A percentile compares a stretch with the other conserved stretches of the same genome.
Evolutionary conservation across 805 yeast species (phyloP).

Genomic region (Hanseniaspora pseudoguilliermondii): DNA sequence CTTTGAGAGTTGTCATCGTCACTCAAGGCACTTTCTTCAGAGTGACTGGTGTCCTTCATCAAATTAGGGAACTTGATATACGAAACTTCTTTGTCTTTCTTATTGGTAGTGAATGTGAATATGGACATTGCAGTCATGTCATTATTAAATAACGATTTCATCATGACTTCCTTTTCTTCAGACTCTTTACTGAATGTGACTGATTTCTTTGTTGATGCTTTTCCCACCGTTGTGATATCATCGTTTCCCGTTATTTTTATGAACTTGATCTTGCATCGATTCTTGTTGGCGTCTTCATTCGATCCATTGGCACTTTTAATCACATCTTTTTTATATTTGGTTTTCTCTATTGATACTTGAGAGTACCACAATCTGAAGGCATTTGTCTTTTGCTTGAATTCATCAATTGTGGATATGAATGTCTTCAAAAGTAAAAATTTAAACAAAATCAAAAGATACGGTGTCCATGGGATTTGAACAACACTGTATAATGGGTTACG

Average conservation of each 20-base stretch:
- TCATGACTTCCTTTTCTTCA: not conserved
- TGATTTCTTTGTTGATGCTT: not conserved
- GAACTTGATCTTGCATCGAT: not conserved
- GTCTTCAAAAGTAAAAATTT: not conserved
- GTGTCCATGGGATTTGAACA: not conserved
- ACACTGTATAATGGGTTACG: not conserved
- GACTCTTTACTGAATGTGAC: not conserved
- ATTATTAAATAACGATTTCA: not conserved
- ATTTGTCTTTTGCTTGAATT: not conserved
- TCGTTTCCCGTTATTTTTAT: not conserved
- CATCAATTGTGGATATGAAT: not conserved
- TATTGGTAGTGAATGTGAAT: conserved; percentile 6
- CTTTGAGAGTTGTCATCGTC: not conserved
- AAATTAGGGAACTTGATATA: not conserved
- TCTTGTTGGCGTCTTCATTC: not conserved
- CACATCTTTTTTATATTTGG: no score
- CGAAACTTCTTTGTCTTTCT: not conserved
- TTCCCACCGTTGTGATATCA: not conserved
- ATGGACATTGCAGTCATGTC: conserved; percentile 1
- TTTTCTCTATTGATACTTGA: not conserved
- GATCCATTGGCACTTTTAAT: not conserved
- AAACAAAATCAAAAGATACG: not conserved
- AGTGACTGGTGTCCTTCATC: not conserved
- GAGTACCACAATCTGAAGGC: not conserved
- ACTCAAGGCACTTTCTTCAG: not conserved